phyloP scores from a whole-genome alignment of 2,329 filamentous ascomycete species.

The Paraphaeosphaeria sporulosa region DNA sequence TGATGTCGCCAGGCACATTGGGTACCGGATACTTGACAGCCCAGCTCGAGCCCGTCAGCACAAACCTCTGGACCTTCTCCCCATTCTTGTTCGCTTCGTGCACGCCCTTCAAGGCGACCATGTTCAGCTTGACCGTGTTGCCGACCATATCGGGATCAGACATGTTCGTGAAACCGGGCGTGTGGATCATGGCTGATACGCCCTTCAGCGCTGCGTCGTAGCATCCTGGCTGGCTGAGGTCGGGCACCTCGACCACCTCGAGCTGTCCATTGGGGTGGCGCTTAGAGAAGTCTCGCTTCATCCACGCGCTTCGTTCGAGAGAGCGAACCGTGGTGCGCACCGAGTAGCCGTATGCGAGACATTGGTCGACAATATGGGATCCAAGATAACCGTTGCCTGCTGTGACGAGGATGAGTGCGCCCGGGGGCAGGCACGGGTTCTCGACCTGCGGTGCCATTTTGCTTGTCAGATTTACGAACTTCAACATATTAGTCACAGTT shows the following conservation, averaged over 20 bases:
- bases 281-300: constrained; percentile 13
- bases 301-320: constrained; percentile 43
- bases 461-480: background rate
- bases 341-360: constrained; percentile 52
- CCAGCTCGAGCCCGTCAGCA: constrained; percentile 51
- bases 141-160: constrained; percentile 52
- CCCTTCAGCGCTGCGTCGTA: constrained; percentile 53
- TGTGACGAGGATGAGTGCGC: constrained; percentile 48
- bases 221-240: constrained; percentile 47
- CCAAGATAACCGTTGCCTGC: constrained; percentile 57
- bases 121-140: constrained; percentile 42
- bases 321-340: constrained; percentile 58
- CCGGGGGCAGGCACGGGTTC: constrained; percentile 7
- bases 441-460: constrained; percentile 10
- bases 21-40: constrained; percentile 43
- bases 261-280: constrained; percentile 34
- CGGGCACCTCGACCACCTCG: constrained; percentile 50
- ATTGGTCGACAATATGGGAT: constrained; percentile 52
- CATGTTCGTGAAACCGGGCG: constrained; percentile 46
- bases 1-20: constrained; percentile 41
- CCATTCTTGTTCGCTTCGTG: constrained; percentile 37
- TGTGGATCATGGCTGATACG: constrained; percentile 51
- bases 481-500: background rate
- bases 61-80: constrained; percentile 48
- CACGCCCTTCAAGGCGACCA: constrained; percentile 49